Evolutionary conservation across 306 rosid genomes (phyloP).

Genomic region (Pueraria montana): DNA sequence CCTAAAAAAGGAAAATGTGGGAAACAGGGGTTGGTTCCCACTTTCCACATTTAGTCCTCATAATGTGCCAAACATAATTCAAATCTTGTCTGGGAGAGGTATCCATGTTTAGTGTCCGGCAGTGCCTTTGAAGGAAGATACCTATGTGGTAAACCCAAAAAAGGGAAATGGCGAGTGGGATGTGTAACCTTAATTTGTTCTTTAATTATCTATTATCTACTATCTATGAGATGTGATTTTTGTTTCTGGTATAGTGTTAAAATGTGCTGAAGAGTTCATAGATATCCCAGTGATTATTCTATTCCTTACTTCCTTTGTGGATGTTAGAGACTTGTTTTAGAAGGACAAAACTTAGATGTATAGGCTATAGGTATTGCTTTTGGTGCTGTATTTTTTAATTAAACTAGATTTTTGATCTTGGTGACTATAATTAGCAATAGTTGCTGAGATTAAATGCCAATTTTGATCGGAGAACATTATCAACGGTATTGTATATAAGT

Average conservation of each 20-base stretch:
- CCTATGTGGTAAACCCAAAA: not conserved
- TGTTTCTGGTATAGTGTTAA: not conserved
- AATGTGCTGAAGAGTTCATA: not conserved
- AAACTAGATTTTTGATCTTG: not conserved
- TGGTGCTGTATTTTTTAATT: not conserved
- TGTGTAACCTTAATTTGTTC: not conserved
- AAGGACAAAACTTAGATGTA: not conserved
- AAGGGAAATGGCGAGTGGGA: not conserved
- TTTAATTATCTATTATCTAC: slow-evolving; percentile 31
- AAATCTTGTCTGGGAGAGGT: not conserved
- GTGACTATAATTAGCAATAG: not conserved
- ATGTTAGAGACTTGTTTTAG: not conserved
- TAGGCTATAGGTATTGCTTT: not conserved
- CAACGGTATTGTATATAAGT: not conserved
- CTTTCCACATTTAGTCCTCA: not conserved
- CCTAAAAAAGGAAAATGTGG: not conserved
- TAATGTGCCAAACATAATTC: not conserved
- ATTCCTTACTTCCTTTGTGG: not conserved
- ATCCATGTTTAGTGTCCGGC: not conserved
- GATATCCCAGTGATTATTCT: not conserved
- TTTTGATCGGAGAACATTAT: not conserved
- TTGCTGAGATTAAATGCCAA: not conserved
- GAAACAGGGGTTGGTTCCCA: not conserved
- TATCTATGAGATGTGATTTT: slow-evolving; percentile 3
- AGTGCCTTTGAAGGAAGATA: not conserved